Conservation (phyloP, 192 early-diverging fungal genomes). For the Gryganskiella cystojenkinii region DNA sequence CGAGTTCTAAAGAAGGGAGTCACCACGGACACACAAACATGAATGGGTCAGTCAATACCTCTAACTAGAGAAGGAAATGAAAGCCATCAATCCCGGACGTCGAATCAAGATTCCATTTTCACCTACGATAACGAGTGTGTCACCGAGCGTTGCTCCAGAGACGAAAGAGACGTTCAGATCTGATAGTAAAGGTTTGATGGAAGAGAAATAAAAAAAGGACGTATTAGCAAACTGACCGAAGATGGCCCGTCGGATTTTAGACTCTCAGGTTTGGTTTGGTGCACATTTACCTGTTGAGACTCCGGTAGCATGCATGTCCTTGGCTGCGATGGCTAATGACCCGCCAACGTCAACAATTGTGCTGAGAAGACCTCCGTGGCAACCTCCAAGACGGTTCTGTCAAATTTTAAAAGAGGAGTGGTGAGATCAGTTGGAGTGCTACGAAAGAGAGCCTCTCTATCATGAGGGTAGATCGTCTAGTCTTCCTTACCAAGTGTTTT, state of each 20-base stretch:
- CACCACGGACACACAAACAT: neutral
- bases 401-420: neutral
- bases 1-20: constrained; percentile 59
- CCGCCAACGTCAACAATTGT: constrained; percentile 66
- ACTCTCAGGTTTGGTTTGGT: no score
- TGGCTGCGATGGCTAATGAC: constrained; percentile 62
- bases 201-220: neutral
- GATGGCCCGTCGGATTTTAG: neutral
- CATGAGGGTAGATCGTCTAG: neutral
- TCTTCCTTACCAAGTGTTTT: constrained; percentile 60
- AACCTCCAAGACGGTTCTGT: constrained; percentile 60
- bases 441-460: neutral
- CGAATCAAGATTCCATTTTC: neutral
- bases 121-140: constrained; percentile 58
- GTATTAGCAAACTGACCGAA: neutral
- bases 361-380: constrained; percentile 65
- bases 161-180: constrained; percentile 68
- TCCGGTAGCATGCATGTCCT: constrained; percentile 62
- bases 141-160: constrained; percentile 56
- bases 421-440: no score
- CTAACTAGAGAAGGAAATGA: no score
- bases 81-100: neutral
- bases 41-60: neutral
- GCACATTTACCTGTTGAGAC: constrained; percentile 56
- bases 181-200: neutral